Evolutionary conservation across 2,329 filamentous ascomycete genomes (phyloP).

Genomic region (Salinomyces thailandicus): DNA sequence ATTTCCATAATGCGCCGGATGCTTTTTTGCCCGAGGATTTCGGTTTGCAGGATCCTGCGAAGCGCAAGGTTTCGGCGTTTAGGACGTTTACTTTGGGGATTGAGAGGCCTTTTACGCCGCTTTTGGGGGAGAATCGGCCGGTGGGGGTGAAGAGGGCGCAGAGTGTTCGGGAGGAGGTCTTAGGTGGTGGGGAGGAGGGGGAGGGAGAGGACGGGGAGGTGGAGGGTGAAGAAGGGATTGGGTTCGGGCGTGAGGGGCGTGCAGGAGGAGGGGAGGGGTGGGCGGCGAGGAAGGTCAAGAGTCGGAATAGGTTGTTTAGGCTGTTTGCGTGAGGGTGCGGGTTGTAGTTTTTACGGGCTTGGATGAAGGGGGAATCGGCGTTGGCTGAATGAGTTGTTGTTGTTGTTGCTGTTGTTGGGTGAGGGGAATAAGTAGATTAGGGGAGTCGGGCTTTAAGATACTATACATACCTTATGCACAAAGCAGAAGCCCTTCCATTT

Average conservation of each 20-base stretch:
- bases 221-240: background rate
- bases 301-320: slow-evolving; percentile 15
- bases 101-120: slow-evolving; percentile 25
- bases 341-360: too few species aligned
- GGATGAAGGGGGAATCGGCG: too few species aligned
- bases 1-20: slow-evolving; percentile 39
- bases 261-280: slow-evolving; percentile 10
- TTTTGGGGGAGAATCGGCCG: slow-evolving; percentile 17
- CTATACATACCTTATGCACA: too few species aligned
- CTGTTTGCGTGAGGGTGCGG: slow-evolving; percentile 10
- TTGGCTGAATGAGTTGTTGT: too few species aligned
- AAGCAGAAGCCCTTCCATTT: too few species aligned
- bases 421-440: too few species aligned
- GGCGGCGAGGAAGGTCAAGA: slow-evolving; percentile 15
- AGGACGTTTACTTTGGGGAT: slow-evolving; percentile 25
- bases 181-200: background rate
- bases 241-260: slow-evolving; percentile 3
- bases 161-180: slow-evolving; percentile 15
- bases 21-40: slow-evolving; percentile 41
- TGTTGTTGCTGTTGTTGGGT: too few species aligned
- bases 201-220: background rate
- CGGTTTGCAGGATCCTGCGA: slow-evolving; percentile 25
- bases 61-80: slow-evolving; percentile 19
- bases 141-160: slow-evolving; percentile 19
- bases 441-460: too few species aligned